phyloP scores from a whole-genome alignment of 768 basidiomycete species.

The Agaricus blazei region DNA sequence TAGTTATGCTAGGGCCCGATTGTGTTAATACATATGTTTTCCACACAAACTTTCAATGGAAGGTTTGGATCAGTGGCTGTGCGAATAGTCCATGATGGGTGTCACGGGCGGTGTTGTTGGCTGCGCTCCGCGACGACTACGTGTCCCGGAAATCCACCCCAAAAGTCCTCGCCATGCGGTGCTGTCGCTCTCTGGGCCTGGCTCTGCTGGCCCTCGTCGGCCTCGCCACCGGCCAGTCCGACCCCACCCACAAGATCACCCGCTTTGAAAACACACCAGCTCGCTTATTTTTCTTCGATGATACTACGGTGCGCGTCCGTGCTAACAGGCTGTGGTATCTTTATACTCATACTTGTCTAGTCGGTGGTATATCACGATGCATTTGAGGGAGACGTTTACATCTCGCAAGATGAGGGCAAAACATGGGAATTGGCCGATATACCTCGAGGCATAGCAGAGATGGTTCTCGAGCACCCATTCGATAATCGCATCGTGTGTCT shows the following conservation, averaged over 20 bases:
- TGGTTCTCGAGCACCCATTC: slow-evolving; percentile 85
- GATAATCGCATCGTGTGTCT: slow-evolving; percentile 67
- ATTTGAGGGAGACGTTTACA: slow-evolving; percentile 58
- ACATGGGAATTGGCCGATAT: slow-evolving; percentile 49
- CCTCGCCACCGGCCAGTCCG: background rate
- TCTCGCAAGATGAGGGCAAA: slow-evolving; percentile 88
- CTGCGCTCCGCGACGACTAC: slow-evolving; percentile 9
- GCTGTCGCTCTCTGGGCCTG: slow-evolving; percentile 4
- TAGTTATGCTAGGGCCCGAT: too few species aligned
- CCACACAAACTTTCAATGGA: too few species aligned
- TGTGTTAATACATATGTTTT: too few species aligned
- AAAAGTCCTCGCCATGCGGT: slow-evolving; percentile 2
- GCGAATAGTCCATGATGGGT: background rate
- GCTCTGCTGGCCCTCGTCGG: background rate
- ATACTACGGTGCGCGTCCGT: slow-evolving; percentile 56
- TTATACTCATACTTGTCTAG: slow-evolving; percentile 8
- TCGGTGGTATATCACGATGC: slow-evolving; percentile 79
- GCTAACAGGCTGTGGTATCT: background rate
- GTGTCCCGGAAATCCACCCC: background rate
- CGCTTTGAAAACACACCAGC: slow-evolving; percentile 71
- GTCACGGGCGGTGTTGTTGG: slow-evolving; percentile 4
- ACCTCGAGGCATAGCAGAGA: slow-evolving; percentile 50
- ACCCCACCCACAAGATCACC: slow-evolving; percentile 41
- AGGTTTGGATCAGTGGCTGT: slow-evolving; percentile 9
- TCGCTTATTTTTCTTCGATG: slow-evolving; percentile 88